Evolutionary conservation across 768 basidiomycete species (phyloP), one percentile per base, ranked within the genome.

Genomic region (Calvatia gigantea): DNA sequence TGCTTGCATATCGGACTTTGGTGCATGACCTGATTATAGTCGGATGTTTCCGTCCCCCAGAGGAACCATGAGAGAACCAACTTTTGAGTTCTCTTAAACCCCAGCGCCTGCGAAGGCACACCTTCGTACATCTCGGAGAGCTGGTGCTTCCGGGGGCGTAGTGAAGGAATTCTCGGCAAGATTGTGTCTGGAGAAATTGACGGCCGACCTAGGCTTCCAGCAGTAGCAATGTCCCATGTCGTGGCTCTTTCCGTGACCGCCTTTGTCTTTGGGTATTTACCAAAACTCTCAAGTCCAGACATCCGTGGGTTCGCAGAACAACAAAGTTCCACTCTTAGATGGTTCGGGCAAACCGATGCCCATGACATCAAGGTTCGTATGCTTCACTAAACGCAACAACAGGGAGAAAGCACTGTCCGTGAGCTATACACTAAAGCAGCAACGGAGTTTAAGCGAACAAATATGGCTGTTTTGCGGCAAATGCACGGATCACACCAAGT

Each of bases 1-100:
- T 54, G 32, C 27, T 47, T 47, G 44, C n/a, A n/a, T 47, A 46
- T 54, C 54, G 54, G 54, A 54, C 51, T 25, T 12, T 38, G 41
- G 17, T 11, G 8, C 33, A 6, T 9, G 3, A 27, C 27, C 5
- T 47, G 25, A 17, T 11, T 27, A 9, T 45, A 15, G 31, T 39
- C 11, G 7, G 6, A 32, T 29, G 43, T 54, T 60, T 41, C 52
- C 47, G 46, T 49, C 54, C 54, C 50, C 23, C 48, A 55, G 38
- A 43, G 45, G 35, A 46, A 9, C 44, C 49, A 42, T 25, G 21
- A 21, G 48, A 15, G n/a, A 31, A 48, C 32, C 32, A 2, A 28
- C 47, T 49, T n/a, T 35, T 12, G 29, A 49, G 19, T 59, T 37
- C 35, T 35, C 29, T 27, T 28, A n/a, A n/a, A 12, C 11, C 19